phyloP scores from a whole-genome alignment of 1,139 yeast species.

The Zygotorulaspora mrakii region DNA sequence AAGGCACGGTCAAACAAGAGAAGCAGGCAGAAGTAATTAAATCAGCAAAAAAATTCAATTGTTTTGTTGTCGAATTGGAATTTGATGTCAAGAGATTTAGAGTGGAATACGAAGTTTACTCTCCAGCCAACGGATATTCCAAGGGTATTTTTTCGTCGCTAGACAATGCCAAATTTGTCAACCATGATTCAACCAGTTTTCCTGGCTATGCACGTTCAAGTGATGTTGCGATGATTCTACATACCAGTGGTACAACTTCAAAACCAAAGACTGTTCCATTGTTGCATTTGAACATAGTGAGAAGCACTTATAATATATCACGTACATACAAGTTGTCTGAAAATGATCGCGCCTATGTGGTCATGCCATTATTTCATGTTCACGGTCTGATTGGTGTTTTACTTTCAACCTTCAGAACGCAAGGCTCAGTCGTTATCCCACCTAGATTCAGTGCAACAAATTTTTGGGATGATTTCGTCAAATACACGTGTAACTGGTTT shows the following conservation, averaged over 20 bases:
- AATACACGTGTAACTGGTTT: conserved; percentile 57
- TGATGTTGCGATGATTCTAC: conserved; percentile 59
- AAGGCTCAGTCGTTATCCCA: conserved; percentile 60
- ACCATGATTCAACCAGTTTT: conserved; percentile 30
- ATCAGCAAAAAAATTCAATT: conserved; percentile 47
- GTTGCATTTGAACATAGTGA: conserved; percentile 56
- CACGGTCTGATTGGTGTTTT: conserved; percentile 65
- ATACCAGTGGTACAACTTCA: conserved; percentile 71
- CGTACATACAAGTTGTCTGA: conserved; percentile 50
- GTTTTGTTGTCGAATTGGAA: conserved; percentile 49
- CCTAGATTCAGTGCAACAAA: conserved; percentile 52
- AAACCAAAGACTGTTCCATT: conserved; percentile 69
- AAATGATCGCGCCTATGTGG: conserved; percentile 53
- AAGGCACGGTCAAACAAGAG: conserved; percentile 40
- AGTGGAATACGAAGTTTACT: conserved; percentile 43
- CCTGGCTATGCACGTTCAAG: conserved; percentile 45
- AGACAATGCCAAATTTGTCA: conserved; percentile 33
- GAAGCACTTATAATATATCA: conserved; percentile 54
- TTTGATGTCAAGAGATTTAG: conserved; percentile 41
- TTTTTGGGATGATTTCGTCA: conserved; percentile 55
- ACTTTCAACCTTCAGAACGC: conserved; percentile 54
- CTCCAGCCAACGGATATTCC: conserved; percentile 32
- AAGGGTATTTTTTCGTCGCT: conserved; percentile 35
- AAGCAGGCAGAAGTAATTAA: conserved; percentile 43
- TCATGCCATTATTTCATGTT: conserved; percentile 72